phyloP scores from a whole-genome alignment of 345 rosid genomes.

The Pistacia integerrima region DNA sequence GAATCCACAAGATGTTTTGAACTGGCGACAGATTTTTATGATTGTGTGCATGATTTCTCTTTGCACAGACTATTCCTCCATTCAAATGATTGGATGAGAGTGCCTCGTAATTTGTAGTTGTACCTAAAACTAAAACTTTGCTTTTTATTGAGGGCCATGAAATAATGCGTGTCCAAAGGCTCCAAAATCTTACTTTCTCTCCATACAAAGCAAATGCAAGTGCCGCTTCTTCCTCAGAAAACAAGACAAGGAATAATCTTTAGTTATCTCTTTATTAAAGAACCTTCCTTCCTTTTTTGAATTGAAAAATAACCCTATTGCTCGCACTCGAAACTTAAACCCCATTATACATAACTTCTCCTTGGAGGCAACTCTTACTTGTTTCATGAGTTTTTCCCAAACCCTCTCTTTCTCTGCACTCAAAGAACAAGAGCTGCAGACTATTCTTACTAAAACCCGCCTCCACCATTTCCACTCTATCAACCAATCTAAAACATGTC shows the following conservation, averaged over 20 bases:
- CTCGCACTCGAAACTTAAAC: background rate
- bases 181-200: constrained; percentile 49
- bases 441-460: constrained; percentile 10
- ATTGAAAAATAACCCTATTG: background rate
- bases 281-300: constrained; percentile 26
- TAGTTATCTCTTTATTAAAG: constrained; percentile 34
- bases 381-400: constrained; percentile 26
- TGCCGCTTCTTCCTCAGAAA: constrained; percentile 23
- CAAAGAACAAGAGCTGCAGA: constrained; percentile 39
- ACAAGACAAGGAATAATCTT: constrained; percentile 32
- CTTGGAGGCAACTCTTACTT: constrained; percentile 39
- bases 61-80: background rate
- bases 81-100: constrained; percentile 8
- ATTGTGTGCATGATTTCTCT: background rate
- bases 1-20: background rate
- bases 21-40: background rate
- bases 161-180: constrained; percentile 22
- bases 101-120: background rate
- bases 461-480: constrained; percentile 9
- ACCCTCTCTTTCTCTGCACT: constrained; percentile 42
- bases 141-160: constrained; percentile 3
- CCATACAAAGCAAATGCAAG: constrained; percentile 38
- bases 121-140: background rate
- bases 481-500: constrained; percentile 2
- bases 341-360: constrained; percentile 20